A percentile compares a stretch with the other conserved stretches of the same genome.
Conservation (phyloP, 768 basidiomycete genomes). For the Kwoniella sp. region DNA sequence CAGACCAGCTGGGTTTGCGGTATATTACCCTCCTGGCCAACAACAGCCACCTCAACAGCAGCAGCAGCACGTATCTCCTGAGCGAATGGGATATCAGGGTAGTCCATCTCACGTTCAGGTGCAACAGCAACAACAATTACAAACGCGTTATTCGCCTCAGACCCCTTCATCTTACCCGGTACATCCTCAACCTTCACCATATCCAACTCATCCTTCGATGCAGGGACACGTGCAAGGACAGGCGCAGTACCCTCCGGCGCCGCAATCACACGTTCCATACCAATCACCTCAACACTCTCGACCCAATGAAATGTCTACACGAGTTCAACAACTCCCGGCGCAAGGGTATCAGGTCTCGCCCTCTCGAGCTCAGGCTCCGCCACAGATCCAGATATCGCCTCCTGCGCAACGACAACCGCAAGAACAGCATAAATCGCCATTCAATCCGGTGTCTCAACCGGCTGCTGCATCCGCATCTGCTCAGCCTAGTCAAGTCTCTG, state of each 20-base stretch:
- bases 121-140: slow-evolving; percentile 2
- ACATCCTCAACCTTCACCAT: neutral
- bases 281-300: slow-evolving; percentile 1
- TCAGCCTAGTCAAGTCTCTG: slow-evolving; percentile 2
- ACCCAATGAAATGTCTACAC: neutral
- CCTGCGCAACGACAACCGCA: neutral
- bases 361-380: neutral
- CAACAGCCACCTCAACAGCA: neutral
- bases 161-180: neutral
- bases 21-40: slow-evolving; percentile 22
- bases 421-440: no score
- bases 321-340: neutral
- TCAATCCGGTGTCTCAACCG: no score
- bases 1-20: slow-evolving; percentile 22
- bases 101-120: slow-evolving; percentile 5
- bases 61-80: neutral
- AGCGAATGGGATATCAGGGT: slow-evolving; percentile 8
- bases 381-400: neutral
- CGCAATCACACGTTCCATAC: neutral
- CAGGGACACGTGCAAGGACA: neutral
- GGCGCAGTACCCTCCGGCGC: neutral
- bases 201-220: neutral
- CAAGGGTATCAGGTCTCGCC: neutral
- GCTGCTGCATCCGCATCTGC: no score
- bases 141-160: neutral